Evolutionary conservation across 73 alveolate species (phyloP).

Genomic region (Stentor coeruleus): DNA sequence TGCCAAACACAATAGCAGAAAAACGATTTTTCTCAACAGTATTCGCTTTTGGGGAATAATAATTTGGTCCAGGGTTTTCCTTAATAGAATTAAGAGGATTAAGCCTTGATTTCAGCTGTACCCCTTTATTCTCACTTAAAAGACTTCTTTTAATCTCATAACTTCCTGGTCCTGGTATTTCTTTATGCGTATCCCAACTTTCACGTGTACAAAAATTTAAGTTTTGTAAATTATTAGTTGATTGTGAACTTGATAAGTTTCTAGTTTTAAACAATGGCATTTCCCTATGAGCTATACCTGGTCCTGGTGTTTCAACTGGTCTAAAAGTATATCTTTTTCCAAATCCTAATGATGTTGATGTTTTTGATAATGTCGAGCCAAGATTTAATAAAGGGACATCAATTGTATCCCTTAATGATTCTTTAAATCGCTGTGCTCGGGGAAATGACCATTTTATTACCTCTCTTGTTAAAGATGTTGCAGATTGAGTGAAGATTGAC

Average conservation of each 20-base stretch:
- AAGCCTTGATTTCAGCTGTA: not conserved
- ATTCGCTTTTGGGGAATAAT: not conserved
- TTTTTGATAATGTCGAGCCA: not conserved
- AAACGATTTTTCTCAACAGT: not conserved
- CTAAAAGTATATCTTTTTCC: not conserved
- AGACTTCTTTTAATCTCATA: not conserved
- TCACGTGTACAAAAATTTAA: not conserved
- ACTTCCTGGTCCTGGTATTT: not conserved
- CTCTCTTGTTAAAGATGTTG: not conserved
- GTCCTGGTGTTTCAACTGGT: not conserved
- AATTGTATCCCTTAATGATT: not conserved
- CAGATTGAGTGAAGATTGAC: not conserved
- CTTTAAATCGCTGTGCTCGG: not conserved
- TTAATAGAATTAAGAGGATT: not conserved
- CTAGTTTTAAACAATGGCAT: not conserved
- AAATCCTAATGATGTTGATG: not conserved
- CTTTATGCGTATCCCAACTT: not conserved
- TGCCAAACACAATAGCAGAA: not conserved
- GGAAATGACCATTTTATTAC: constrained; percentile 4
- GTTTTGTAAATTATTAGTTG: not conserved
- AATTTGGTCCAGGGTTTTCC: not conserved
- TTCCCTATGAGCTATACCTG: not conserved
- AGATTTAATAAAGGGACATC: not conserved
- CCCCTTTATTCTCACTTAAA: not conserved
- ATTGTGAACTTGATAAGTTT: not conserved